Evolutionary conservation across 179 eudicot species (phyloP).

Genomic region (Amaranthus tricolor): DNA sequence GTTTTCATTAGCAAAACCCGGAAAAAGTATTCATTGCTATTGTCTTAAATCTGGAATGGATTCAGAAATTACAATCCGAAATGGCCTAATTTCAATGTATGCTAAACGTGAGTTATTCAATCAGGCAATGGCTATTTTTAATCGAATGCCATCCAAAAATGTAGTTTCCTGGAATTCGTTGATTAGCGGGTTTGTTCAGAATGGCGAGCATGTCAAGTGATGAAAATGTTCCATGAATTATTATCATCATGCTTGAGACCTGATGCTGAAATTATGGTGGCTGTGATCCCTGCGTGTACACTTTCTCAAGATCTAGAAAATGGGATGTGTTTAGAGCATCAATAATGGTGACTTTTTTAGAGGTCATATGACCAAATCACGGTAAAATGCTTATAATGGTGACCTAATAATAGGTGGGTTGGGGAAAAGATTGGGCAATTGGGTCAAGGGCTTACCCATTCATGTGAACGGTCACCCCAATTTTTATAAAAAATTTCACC

Average conservation of each 20-base stretch:
- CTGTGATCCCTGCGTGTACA: constrained; percentile 60
- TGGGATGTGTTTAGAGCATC: constrained; percentile 15
- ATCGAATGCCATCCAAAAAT: constrained; percentile 42
- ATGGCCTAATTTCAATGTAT: constrained; percentile 62
- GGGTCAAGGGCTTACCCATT: too few species aligned
- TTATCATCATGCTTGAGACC: constrained; percentile 40
- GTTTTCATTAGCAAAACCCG: constrained; percentile 38
- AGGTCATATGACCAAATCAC: too few species aligned
- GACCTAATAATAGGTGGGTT: too few species aligned
- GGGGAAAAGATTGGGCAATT: too few species aligned
- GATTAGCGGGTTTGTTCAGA: constrained; percentile 62
- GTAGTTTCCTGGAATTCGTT: constrained; percentile 68
- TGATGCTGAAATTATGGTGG: constrained; percentile 57
- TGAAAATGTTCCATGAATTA: constrained; percentile 43
- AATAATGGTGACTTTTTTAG: too few species aligned
- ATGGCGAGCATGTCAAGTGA: constrained; percentile 41
- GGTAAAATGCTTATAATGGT: too few species aligned
- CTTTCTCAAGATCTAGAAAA: constrained; percentile 34
- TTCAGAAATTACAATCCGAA: constrained; percentile 45
- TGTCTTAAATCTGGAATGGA: constrained; percentile 45
- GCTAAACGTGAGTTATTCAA: constrained; percentile 50
- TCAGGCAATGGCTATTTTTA: constrained; percentile 44
- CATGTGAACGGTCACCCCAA: too few species aligned
- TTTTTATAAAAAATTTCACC: too few species aligned
- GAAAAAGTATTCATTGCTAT: constrained; percentile 66